Base-by-base conservation (phyloP, 202 grass and related monocot genomes). In the Carex sylvatica region DNA sequence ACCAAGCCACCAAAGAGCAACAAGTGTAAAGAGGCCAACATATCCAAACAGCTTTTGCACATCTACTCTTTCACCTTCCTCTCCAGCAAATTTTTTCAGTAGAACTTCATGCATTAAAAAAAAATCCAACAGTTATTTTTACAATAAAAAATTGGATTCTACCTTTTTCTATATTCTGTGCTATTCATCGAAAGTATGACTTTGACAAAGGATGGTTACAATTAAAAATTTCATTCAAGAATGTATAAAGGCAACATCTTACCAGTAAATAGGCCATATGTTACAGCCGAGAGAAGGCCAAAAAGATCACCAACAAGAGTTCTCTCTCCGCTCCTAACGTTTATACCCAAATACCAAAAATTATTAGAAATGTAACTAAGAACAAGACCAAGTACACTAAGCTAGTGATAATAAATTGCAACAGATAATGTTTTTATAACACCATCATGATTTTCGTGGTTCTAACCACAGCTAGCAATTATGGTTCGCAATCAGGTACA, bases 1-100 rank as follows among this genome's bases (percentile, higher is more conserved):
- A 99, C 96, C 92, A 86, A 96, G 86, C 93, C 96, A 95, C 96
- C 93, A 99, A 56, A 98, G 89, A 86, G 91, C 87, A 80, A 90
- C 58, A 24, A 95, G 87, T 83, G 55, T 87, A 52, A 95, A 98
- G 20, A 98, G 77, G 55, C 92, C 92, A 2, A 98, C 86, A 87
- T 95, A 98, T 66, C 92, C 91, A 87, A 98, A 98, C 11, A 95
- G 55, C 82, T 95, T 98, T 91, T 98, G 91, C 74, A 98, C 84
- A 85, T 98, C 92, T 69, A 91, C 81, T 64, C 90, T 88, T 92
- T 93, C 86, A 81, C 89, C 96, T 86, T 92, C 92, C 84, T 95
- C 96, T 83, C 96, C 93, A 70, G 91, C 88, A 85, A 93, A 92
- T 42, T 99, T 99, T 89, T 99, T 99, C 28, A 99, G 91, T 68